Base-by-base conservation (phyloP, 345 rosid genomes). In the Euphorbia lathyris region DNA sequence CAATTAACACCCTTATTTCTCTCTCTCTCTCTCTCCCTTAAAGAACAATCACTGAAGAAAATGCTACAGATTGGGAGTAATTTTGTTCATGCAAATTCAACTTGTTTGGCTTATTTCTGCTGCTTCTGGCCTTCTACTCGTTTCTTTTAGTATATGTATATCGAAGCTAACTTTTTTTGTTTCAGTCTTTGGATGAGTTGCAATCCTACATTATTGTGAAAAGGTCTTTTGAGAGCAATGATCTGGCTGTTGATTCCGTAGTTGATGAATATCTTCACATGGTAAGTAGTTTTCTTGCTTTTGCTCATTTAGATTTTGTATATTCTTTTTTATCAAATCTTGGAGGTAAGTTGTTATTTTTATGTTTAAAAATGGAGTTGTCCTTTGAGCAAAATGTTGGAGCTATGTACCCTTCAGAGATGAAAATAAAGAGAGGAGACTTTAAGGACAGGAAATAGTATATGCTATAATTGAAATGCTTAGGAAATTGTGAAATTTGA, bases 161-260 rank as follows among this genome's bases (percentile, higher is more conserved):
- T 61, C 8, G 20, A 5, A 19, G 10, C 16, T 51, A 2, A 14
- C 27, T 19, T 74, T 74, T 42, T 57, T 65, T 67, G 32, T 75
- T 76, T 67, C 82, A 94, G 97, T 79, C 74, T 75, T 87, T 94
- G 71, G 98, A 91, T 83, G 97, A 90, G 82, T 88, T 94, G 80
- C 93, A 94, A 62, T 80, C 93, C 0, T 94, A 92, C 76, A 90
- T 91, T 74, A 86, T 94, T 10, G 87, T 88, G 60, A 93, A 90
- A 77, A 84, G 99, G 80, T 86, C 74, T 63, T 47, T 60, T 22
- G 85, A 85, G 73, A 73, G 63, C 38, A 79, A 65, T 16, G 67
- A 59, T 58, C 70, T 67, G 51, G 80, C 85, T 26, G 62, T 73
- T 64, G 86, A 84, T 76, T 81, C 86, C 7, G 30, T 48, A 30